A percentile compares a stretch with the other conserved stretches of the same genome.
These are phyloP conservation scores for Cytospora piceae DNA, from an alignment of 2,329 filamentous ascomycete genomes.

Conservation along the genomic window DNA sequence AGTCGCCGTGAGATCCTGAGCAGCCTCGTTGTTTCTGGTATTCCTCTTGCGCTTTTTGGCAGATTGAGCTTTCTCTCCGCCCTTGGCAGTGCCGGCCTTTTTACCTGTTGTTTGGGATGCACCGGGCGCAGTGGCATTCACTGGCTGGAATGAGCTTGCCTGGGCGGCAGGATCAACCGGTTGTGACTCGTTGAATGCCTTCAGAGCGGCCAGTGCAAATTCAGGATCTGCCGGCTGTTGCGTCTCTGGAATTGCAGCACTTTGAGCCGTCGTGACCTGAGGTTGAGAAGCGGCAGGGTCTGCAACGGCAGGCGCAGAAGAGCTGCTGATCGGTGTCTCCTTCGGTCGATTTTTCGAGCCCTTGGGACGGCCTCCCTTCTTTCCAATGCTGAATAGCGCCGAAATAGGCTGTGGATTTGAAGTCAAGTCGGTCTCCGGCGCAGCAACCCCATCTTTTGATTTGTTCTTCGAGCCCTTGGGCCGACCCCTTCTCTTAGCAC, in stretches of 20 bases:
- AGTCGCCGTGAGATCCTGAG: constrained; percentile 6
- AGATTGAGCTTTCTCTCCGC: constrained; percentile 10
- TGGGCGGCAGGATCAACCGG: not conserved
- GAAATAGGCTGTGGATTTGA: constrained; percentile 20
- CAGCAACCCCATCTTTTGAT: constrained; percentile 40
- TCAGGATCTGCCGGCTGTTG: constrained; percentile 20
- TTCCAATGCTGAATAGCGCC: constrained; percentile 27
- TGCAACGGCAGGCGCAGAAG: not conserved
- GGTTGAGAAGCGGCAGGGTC: constrained; percentile 4
- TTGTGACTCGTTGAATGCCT: constrained; percentile 20
- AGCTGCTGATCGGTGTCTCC: constrained; percentile 25
- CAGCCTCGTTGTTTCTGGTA: constrained; percentile 29
- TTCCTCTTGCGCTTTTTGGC: constrained; percentile 41
- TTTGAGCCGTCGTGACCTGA: constrained; percentile 4
- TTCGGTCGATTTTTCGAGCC: constrained; percentile 51
- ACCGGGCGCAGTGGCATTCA: constrained; percentile 8
- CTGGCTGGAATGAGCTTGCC: constrained; percentile 26
- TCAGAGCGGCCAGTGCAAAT: constrained; percentile 21
- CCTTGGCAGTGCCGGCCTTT: constrained; percentile 12
- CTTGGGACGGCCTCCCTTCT: constrained; percentile 46
- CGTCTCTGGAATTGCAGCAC: constrained; percentile 7
- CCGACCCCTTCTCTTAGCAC: constrained; percentile 48
- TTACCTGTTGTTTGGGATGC: constrained; percentile 3
- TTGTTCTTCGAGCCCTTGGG: constrained; percentile 59
- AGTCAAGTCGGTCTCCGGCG: constrained; percentile 13